Conservation (phyloP, 129 eudicot genomes). For the Helianthus tuberosus region DNA sequence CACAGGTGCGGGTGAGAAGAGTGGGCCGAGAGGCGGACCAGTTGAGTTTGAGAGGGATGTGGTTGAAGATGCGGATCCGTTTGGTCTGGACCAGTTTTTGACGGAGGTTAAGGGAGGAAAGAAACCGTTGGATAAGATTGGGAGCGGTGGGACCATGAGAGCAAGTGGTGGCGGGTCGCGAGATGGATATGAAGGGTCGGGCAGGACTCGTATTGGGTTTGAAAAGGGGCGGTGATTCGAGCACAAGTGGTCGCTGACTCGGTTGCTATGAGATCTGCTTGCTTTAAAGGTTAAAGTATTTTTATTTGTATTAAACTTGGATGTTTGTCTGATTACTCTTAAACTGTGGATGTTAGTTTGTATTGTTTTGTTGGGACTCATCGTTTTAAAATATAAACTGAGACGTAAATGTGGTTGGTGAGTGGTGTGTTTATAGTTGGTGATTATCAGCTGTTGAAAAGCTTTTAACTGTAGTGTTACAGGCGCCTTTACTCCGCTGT, state of each 20-base stretch:
- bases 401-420: too few relatives aligned
- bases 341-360: background rate
- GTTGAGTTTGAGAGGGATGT: conserved; percentile 74
- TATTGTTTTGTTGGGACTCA: too few relatives aligned
- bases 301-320: background rate
- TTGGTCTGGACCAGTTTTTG: conserved; percentile 84
- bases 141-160: conserved; percentile 79
- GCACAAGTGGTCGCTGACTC: background rate
- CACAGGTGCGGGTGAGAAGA: conserved; percentile 60
- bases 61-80: conserved; percentile 81
- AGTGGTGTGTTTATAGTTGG: too few relatives aligned
- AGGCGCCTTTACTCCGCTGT: too few relatives aligned
- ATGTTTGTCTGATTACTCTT: background rate
- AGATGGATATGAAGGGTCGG: conserved; percentile 68
- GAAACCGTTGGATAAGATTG: conserved; percentile 74
- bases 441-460: too few relatives aligned
- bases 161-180: conserved; percentile 80
- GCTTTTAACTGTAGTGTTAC: too few relatives aligned
- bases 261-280: background rate
- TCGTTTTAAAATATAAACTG: too few relatives aligned
- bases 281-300: background rate
- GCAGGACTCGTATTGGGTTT: conserved; percentile 61
- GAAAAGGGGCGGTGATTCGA: conserved; percentile 52
- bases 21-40: conserved; percentile 65
- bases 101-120: conserved; percentile 76